A percentile compares a stretch with the other conserved stretches of the same genome.
These are phyloP conservation scores for Moesziomyces aphidis DNA, from an alignment of 1,284 basidiomycete species.

Conservation along the genomic window DNA sequence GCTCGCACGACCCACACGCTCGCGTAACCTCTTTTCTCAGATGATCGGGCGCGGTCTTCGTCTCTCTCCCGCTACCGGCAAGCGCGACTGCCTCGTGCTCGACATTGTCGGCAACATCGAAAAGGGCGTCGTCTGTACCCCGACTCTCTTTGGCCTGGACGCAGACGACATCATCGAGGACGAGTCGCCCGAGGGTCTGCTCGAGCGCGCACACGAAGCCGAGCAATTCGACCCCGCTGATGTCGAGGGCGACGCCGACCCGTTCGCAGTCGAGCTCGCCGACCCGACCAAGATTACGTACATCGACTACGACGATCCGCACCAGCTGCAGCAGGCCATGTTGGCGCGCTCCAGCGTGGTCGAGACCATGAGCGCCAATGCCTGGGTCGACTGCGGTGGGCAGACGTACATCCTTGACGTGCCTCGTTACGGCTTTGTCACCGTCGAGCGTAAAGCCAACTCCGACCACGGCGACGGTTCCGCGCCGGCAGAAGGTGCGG, in stretches of 20 bases:
- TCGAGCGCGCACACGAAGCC: conserved; percentile 25
- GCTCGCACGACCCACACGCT: conserved; percentile 80
- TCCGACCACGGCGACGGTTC: conserved; percentile 11
- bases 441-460: conserved; percentile 73
- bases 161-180: conserved; percentile 76
- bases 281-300: conserved; percentile 75
- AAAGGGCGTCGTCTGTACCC: conserved; percentile 81
- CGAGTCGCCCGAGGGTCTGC: conserved; percentile 34
- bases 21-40: conserved; percentile 88
- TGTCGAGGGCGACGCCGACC: conserved; percentile 3
- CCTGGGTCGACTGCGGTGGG: conserved; percentile 86
- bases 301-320: conserved; percentile 83
- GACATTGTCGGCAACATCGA: conserved; percentile 87
- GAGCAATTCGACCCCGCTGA: conserved; percentile 3
- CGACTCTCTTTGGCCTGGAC: conserved; percentile 87
- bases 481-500: conserved; percentile 33
- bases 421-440: conserved; percentile 78
- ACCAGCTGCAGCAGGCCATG: conserved; percentile 71
- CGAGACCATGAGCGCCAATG: conserved; percentile 73
- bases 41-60: conserved; percentile 97
- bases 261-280: conserved; percentile 18
- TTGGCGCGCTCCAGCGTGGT: conserved; percentile 71
- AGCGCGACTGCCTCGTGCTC: conserved; percentile 86
- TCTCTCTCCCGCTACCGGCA: conserved; percentile 82
- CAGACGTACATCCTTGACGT: conserved; percentile 82